These are phyloP conservation scores for Cercospora sp. DNA, from an alignment of 2,329 filamentous ascomycete genomes.

Conservation along the genomic window DNA sequence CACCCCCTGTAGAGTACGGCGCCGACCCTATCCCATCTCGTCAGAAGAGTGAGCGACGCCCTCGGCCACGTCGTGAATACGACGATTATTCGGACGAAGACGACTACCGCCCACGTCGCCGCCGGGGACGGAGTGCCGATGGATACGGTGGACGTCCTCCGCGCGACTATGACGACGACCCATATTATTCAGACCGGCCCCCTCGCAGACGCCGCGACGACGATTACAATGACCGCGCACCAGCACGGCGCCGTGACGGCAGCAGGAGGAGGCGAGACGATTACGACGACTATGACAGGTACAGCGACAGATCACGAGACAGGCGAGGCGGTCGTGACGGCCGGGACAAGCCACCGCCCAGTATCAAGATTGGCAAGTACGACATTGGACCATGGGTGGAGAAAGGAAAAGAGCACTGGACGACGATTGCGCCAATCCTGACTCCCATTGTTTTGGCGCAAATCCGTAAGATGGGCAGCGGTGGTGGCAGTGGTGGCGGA, in stretches of 20 bases:
- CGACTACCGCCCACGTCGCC: conserved; percentile 25
- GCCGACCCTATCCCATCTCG: conserved; percentile 33
- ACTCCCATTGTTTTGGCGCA: conserved; percentile 36
- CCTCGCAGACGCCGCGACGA: conserved; percentile 24
- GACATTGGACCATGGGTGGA: conserved; percentile 38
- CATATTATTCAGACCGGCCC: conserved; percentile 28
- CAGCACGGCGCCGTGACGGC: conserved; percentile 19
- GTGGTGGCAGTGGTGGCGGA: conserved; percentile 9
- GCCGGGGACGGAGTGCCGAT: conserved; percentile 19
- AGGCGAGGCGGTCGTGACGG: conserved; percentile 18
- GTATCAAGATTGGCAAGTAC: conserved; percentile 37
- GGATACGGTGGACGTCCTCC: conserved; percentile 27
- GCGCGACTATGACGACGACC: conserved; percentile 26
- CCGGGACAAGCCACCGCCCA: conserved; percentile 21
- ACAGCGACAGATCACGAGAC: conserved; percentile 26
- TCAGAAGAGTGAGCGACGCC: conserved; percentile 29
- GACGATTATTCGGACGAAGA: conserved; percentile 30
- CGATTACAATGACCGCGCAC: conserved; percentile 26
- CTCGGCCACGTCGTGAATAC: conserved; percentile 29
- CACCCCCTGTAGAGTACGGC: conserved; percentile 33
- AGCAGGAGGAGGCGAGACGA: conserved; percentile 26
- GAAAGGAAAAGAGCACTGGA: conserved; percentile 39
- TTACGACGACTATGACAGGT: conserved; percentile 31
- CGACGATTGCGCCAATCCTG: conserved; percentile 35
- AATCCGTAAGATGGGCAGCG: conserved; percentile 25